phyloP scores from a whole-genome alignment of 495 filamentous ascomycete species.

The Alectoria sarmentosa region DNA sequence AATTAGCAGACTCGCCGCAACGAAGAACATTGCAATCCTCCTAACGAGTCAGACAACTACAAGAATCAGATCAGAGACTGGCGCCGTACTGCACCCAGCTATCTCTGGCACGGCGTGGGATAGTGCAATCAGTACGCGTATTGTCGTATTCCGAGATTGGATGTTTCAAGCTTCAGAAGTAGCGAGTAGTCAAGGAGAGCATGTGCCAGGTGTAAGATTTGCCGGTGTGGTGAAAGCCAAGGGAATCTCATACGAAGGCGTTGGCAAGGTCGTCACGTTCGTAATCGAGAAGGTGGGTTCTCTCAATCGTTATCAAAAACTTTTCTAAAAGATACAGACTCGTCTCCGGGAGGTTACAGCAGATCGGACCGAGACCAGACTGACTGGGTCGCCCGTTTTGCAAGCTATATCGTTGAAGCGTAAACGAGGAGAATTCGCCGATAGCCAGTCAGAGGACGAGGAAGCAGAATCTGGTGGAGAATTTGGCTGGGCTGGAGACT shows the following conservation, averaged over 20 bases:
- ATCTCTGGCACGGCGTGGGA: constrained; percentile 66
- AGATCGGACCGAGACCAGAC: constrained; percentile 9
- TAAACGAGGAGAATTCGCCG: constrained; percentile 45
- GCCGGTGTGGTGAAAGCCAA: constrained; percentile 42
- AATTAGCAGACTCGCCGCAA: constrained; percentile 62
- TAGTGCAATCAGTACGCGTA: constrained; percentile 52
- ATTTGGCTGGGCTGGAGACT: constrained; percentile 24
- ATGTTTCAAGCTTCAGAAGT: constrained; percentile 18
- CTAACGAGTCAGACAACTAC: constrained; percentile 66
- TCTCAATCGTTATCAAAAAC: neutral
- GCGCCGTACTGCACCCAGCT: constrained; percentile 64
- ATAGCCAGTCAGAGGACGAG: constrained; percentile 44
- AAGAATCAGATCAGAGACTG: constrained; percentile 51
- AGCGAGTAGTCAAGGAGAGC: constrained; percentile 16
- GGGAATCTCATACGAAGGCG: constrained; percentile 33
- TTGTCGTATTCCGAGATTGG: constrained; percentile 69
- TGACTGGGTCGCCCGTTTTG: neutral
- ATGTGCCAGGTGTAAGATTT: constrained; percentile 27
- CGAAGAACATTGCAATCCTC: constrained; percentile 58
- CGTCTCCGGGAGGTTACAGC: constrained; percentile 29
- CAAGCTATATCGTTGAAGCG: constrained; percentile 32
- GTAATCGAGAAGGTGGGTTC: constrained; percentile 33
- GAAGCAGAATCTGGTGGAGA: constrained; percentile 35
- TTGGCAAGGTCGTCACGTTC: constrained; percentile 37
- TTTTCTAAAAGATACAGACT: constrained; percentile 26